Base-by-base conservation (phyloP, 148 eudicot species). In the Polygonum maritimum region DNA sequence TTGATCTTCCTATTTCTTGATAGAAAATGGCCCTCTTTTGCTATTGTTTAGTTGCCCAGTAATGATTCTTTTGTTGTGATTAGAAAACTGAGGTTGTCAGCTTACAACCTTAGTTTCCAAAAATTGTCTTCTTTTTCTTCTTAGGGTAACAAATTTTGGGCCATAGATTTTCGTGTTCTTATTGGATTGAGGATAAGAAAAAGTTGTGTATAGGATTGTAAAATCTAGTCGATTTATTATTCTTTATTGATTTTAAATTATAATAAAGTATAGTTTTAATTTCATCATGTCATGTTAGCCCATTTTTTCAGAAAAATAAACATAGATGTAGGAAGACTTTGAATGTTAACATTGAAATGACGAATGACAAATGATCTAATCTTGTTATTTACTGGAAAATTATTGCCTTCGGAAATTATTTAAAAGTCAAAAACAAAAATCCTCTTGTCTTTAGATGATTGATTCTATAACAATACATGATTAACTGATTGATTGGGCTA, bases 41-140 rank as follows among this genome's bases (percentile, higher is more conserved):
- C 48, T 57, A 3, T 62, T 22, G 62, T 55, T 81, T 79, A 79
- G 80, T 78, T 84, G 74, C 57, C 69, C 80, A 76, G 74, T 83
- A 83, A 89, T 91, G 82, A 84, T 60, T 31, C 15, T 31, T 60
- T 60, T 60, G 63, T 11, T 60, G 35, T 60, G 10, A 60, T 26
- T 31, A 60, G 15, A 60, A 60, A 5, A 35, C 36, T 60, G 69
- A 60, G 81, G 84, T 79, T 81, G 84, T 88, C 93, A 84, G 91
- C 81, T 89, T 87, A 85, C 85, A 78, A 11, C 10, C 82, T 86
- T 80, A 44, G 47, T 75, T 82, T 70, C 63, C 54, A 52, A 76
- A 52, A 76, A 67, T 62, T 38, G 36, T 2, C 74, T 26, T 74
- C 73, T 80, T 76, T 65, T 82, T 75, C 39, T 57, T 57, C 63